These are phyloP conservation scores for Cladosporium cucumerinum DNA, from an alignment of 2,329 filamentous ascomycete species.

Conservation along the genomic window DNA sequence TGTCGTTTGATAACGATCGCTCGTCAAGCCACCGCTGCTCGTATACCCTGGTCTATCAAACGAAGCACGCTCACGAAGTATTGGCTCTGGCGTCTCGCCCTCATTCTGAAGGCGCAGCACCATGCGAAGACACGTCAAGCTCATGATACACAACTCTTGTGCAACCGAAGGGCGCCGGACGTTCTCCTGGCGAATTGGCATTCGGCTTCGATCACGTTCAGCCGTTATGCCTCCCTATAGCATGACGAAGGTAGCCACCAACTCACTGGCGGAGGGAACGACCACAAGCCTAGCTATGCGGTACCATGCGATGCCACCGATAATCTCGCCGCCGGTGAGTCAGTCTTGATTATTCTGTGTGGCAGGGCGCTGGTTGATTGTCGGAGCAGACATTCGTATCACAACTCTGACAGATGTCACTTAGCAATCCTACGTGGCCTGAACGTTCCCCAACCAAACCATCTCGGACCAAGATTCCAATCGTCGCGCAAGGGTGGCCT, in stretches of 20 bases:
- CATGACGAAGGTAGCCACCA: background rate
- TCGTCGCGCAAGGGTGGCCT: background rate
- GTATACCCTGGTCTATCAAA: background rate
- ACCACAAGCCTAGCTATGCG: background rate
- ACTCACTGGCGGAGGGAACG: background rate
- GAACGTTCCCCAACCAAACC: background rate
- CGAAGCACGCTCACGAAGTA: background rate
- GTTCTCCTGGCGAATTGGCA: slow-evolving; percentile 5
- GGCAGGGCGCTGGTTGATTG: background rate
- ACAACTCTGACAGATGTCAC: background rate
- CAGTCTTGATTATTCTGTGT: background rate
- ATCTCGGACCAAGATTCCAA: background rate
- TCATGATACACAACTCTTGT: background rate
- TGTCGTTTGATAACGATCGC: background rate
- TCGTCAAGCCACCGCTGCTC: background rate
- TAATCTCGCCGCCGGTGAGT: background rate
- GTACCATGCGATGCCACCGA: background rate
- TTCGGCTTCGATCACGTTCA: background rate
- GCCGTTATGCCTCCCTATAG: background rate
- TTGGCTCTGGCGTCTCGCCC: slow-evolving; percentile 5
- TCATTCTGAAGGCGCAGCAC: background rate
- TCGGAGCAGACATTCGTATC: background rate
- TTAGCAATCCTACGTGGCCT: background rate
- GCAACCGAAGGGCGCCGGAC: background rate
- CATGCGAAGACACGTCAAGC: background rate